phyloP scores from a whole-genome alignment of 2,329 filamentous ascomycete genomes.

The Mariannaea sp. region DNA sequence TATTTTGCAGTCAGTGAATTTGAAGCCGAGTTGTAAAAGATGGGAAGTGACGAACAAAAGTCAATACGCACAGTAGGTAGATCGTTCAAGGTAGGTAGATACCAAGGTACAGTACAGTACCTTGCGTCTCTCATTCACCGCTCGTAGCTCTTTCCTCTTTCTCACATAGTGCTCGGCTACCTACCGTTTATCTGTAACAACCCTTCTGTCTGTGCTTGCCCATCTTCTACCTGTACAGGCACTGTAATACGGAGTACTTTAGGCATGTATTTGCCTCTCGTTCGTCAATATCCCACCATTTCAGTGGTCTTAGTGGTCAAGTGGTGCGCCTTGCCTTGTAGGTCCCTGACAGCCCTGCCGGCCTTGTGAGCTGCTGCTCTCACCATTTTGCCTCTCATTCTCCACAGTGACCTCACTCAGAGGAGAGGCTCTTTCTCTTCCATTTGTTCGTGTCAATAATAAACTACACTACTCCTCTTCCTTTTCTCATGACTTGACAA shows the following conservation, averaged over 20 bases:
- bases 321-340: neutral
- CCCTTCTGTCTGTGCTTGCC: neutral
- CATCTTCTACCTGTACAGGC: conserved; percentile 1
- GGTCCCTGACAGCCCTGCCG: too few species aligned
- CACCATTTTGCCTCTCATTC: conserved; percentile 12
- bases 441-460: too few species aligned
- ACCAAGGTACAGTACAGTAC: neutral
- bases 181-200: too few species aligned
- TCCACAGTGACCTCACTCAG: conserved; percentile 25
- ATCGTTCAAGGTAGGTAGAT: neutral
- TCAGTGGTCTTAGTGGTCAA: conserved; percentile 2
- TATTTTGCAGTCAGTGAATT: too few species aligned
- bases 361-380: neutral
- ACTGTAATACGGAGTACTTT: too few species aligned
- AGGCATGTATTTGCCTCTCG: neutral
- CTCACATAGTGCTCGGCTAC: neutral
- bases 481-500: neutral
- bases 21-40: too few species aligned
- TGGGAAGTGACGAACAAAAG: too few species aligned
- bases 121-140: neutral
- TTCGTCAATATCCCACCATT: neutral
- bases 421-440: too few species aligned
- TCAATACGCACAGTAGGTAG: too few species aligned
- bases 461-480: conserved; percentile 5
- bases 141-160: conserved; percentile 1